These are phyloP conservation scores for Aristolochia fimbriata DNA, from an alignment of 164 flowering plant genomes.

Conservation along the genomic window DNA sequence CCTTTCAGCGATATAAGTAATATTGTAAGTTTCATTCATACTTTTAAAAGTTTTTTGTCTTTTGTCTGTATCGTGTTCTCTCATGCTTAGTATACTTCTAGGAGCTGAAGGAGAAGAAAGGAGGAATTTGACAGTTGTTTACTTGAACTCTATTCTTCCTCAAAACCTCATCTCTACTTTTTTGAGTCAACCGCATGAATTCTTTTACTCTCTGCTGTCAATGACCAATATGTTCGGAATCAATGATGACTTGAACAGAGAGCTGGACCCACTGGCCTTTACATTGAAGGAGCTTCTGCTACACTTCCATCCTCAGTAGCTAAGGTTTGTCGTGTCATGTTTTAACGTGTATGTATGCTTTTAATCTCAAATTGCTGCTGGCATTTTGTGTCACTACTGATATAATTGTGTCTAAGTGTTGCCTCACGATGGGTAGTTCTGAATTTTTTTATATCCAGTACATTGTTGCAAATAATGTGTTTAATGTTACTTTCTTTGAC, in stretches of 20 bases:
- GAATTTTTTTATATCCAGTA: neutral
- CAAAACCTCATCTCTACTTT: neutral
- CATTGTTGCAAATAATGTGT: neutral
- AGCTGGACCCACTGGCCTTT: slow-evolving; percentile 38
- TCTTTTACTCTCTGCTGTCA: too few species aligned
- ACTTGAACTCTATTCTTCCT: too few species aligned
- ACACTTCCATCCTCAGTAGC: slow-evolving; percentile 63
- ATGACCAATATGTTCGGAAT: neutral
- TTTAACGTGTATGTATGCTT: neutral
- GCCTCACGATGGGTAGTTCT: neutral
- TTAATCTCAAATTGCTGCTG: neutral
- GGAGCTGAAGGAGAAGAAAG: too few species aligned
- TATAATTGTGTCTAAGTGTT: neutral
- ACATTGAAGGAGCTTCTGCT: slow-evolving; percentile 80
- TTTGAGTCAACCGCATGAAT: too few species aligned
- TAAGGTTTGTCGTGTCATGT: slow-evolving; percentile 35
- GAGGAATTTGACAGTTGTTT: too few species aligned
- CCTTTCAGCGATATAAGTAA: slow-evolving; percentile 77
- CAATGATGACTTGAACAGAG: slow-evolving; percentile 33
- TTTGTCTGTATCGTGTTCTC: neutral
- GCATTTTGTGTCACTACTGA: too few species aligned
- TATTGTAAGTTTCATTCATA: slow-evolving; percentile 33
- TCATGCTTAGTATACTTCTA: neutral
- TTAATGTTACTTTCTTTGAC: neutral
- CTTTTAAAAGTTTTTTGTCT: too few species aligned